Conservation (phyloP, 2,329 filamentous ascomycete genomes). For the Diaporthe citriasiana region DNA sequence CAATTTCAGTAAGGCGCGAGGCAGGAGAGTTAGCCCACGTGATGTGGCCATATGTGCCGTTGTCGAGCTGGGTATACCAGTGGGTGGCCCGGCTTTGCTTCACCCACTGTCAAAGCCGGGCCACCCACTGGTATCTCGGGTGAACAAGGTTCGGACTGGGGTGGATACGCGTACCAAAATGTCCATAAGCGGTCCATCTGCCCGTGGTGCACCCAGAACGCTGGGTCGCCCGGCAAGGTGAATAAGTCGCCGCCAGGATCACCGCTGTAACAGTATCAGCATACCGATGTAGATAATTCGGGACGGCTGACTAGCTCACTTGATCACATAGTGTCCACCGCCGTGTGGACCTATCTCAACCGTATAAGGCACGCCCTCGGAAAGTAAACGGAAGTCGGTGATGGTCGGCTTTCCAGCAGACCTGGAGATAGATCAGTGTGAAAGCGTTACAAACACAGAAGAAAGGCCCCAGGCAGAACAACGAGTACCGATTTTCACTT, state of each 20-base stretch:
- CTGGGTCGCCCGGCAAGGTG: constrained; percentile 47
- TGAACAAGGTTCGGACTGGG: neutral
- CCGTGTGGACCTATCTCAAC: constrained; percentile 35
- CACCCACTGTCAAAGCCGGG: no score
- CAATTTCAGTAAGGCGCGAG: neutral
- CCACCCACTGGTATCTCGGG: no score
- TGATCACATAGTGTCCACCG: constrained; percentile 38
- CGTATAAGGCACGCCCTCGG: constrained; percentile 11
- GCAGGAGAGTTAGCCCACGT: constrained; percentile 21
- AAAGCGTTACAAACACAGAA: neutral
- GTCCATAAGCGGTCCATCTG: constrained; percentile 48
- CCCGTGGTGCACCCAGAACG: constrained; percentile 53
- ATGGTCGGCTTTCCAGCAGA: constrained; percentile 40
- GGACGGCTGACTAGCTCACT: neutral
- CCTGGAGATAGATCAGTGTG: neutral
- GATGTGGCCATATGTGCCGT: constrained; percentile 15
- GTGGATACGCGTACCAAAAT: constrained; percentile 36
- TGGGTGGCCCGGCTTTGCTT: no score
- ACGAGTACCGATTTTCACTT: neutral
- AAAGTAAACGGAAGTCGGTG: constrained; percentile 38
- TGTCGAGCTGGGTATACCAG: neutral
- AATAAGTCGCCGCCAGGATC: constrained; percentile 22
- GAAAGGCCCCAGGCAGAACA: neutral
- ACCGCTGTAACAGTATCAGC: constrained; percentile 26
- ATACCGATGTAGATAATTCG: neutral